phyloP scores from a whole-genome alignment of 768 basidiomycete genomes.

The Terana coerulea region DNA sequence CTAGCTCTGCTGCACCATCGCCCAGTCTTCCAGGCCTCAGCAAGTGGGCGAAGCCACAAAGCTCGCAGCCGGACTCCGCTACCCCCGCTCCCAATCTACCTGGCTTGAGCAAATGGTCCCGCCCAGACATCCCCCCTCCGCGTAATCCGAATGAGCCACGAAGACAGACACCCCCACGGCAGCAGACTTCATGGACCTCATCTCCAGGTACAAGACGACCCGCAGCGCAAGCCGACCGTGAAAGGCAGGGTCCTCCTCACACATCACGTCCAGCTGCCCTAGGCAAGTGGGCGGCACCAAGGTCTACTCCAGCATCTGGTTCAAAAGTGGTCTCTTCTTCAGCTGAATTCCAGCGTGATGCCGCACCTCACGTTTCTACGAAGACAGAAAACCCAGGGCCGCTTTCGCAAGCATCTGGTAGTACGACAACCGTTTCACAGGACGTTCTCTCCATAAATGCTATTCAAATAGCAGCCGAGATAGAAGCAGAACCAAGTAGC shows the following conservation, averaged over 20 bases:
- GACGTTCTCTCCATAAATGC: too few species aligned
- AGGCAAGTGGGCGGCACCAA: background rate
- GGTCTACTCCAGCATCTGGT: background rate
- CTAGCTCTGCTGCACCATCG: background rate
- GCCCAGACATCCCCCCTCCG: background rate
- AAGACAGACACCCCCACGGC: too few species aligned
- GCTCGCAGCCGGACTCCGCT: background rate
- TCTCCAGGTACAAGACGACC: background rate
- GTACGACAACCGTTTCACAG: too few species aligned
- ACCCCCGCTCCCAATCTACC: background rate
- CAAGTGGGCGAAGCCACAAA: constrained; percentile 12
- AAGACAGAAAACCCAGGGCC: too few species aligned
- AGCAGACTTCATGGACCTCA: background rate
- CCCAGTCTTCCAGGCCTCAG: constrained; percentile 5
- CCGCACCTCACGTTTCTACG: background rate
- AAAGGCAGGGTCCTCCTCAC: too few species aligned
- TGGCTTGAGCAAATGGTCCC: background rate
- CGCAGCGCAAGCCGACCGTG: background rate
- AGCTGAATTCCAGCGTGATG: background rate
- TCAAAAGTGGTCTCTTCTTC: background rate
- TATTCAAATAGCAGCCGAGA: too few species aligned
- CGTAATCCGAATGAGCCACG: background rate
- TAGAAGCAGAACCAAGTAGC: too few species aligned
- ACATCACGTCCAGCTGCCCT: background rate
- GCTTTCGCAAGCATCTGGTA: too few species aligned